Conservation (phyloP, 306 rosid genomes). For the Dryas octopetala region DNA sequence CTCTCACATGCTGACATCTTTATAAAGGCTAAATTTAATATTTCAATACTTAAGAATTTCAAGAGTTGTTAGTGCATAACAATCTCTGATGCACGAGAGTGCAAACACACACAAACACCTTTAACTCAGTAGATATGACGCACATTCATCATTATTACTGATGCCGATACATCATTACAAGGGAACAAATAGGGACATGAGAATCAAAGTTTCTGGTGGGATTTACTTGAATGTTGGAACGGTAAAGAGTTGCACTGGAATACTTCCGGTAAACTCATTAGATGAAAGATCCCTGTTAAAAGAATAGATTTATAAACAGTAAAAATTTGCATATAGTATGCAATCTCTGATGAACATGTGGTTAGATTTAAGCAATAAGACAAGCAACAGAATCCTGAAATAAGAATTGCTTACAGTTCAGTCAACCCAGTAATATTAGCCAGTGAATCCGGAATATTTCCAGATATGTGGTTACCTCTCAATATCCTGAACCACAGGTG, state of each 20-base stretch:
- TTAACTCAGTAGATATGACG: no score
- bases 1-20: constrained; percentile 1
- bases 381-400: constrained; percentile 11
- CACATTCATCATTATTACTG: no score
- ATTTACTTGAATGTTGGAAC: constrained; percentile 64
- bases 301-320: neutral
- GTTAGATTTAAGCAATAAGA: constrained; percentile 13
- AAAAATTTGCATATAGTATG: constrained; percentile 1
- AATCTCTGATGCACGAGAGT: neutral
- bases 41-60: neutral
- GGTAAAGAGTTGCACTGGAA: constrained; percentile 69
- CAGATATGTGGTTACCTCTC: constrained; percentile 48
- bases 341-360: constrained; percentile 18
- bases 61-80: neutral
- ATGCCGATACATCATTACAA: neutral
- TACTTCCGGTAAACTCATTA: constrained; percentile 62
- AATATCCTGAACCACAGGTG: constrained; percentile 43
- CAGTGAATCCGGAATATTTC: constrained; percentile 42
- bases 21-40: neutral
- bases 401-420: constrained; percentile 35
- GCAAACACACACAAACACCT: no score
- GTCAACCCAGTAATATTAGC: constrained; percentile 39
- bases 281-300: constrained; percentile 85
- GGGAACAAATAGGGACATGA: neutral
- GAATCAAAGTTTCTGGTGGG: constrained; percentile 15